Percentiles rank a stretch among this genome's conserved stretches.
Evolutionary conservation across 805 yeast species (phyloP).

Genomic region (Spathaspora arborariae): DNA sequence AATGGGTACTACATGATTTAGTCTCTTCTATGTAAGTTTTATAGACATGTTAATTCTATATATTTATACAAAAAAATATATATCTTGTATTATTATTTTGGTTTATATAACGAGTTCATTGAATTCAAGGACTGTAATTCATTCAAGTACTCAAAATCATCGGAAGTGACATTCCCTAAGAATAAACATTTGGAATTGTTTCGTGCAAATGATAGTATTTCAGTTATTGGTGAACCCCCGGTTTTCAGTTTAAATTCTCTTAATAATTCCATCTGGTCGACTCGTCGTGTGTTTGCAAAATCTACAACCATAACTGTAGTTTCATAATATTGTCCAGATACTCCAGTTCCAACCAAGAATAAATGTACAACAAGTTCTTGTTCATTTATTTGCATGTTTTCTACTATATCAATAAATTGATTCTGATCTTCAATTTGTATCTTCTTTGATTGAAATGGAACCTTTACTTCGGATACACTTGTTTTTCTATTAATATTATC

Average conservation of each 20-base stretch:
- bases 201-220: neutral
- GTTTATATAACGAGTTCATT: slow-evolving; percentile 14
- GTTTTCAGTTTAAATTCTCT: neutral
- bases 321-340: neutral
- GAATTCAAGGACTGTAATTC: slow-evolving; percentile 2
- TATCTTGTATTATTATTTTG: slow-evolving; percentile 3
- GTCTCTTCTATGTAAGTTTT: slow-evolving; percentile 34
- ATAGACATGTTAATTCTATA: slow-evolving; percentile 3
- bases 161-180: neutral
- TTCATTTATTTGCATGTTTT: neutral
- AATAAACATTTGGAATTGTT: slow-evolving; percentile 4
- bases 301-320: slow-evolving; percentile 3
- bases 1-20: slow-evolving; percentile 68
- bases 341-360: neutral
- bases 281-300: neutral
- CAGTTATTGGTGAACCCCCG: neutral
- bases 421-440: slow-evolving; percentile 5
- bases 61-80: slow-evolving; percentile 5
- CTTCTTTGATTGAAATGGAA: slow-evolving; percentile 1
- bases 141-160: neutral
- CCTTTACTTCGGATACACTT: neutral
- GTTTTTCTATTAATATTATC: neutral
- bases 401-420: neutral
- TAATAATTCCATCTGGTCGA: neutral
- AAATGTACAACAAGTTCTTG: slow-evolving; percentile 3